These are phyloP conservation scores for Helicosporidium sp. DNA, from an alignment of 139 green algal species.

Conservation along the genomic window DNA sequence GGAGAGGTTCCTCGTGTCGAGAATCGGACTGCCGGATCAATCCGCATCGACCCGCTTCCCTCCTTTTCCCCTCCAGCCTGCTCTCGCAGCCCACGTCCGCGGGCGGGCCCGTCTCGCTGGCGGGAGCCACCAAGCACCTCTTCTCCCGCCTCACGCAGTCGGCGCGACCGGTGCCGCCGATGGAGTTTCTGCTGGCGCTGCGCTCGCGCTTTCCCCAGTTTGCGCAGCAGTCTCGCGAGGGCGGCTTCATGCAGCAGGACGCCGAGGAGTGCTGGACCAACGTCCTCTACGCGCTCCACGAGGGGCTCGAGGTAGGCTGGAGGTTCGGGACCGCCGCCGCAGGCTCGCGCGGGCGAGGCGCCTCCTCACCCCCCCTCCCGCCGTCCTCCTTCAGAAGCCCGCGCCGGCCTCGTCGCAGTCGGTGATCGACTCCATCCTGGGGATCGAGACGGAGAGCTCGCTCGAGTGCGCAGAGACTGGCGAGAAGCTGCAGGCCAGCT, in stretches of 20 bases:
- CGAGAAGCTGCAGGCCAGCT: constrained; percentile 38
- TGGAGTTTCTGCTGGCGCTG: constrained; percentile 64
- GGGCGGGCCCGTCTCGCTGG: constrained; percentile 22
- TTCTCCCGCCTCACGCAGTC: constrained; percentile 34
- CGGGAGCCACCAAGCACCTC: constrained; percentile 39
- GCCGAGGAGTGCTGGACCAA: constrained; percentile 93
- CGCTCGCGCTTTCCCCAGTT: constrained; percentile 82
- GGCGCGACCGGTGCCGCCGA: constrained; percentile 48
- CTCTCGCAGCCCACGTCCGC: background rate
- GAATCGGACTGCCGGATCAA: too few relatives aligned
- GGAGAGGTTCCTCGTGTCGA: too few relatives aligned
- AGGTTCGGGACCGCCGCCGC: too few relatives aligned
- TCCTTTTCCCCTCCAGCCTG: too few relatives aligned
- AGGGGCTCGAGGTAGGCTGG: constrained; percentile 56
- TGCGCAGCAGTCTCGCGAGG: constrained; percentile 35
- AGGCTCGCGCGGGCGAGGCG: too few relatives aligned
- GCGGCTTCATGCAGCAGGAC: constrained; percentile 84
- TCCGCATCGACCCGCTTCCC: too few relatives aligned
- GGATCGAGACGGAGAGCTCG: constrained; percentile 41
- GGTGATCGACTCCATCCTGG: constrained; percentile 61
- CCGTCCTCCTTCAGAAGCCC: too few relatives aligned
- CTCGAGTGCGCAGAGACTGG: constrained; percentile 63
- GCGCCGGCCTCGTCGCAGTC: too few relatives aligned
- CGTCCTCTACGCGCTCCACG: constrained; percentile 53
- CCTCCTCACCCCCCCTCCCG: too few relatives aligned